Evolutionary conservation across 169 alveolate genomes (phyloP).

Genomic region (Sarcocystis neurona): DNA sequence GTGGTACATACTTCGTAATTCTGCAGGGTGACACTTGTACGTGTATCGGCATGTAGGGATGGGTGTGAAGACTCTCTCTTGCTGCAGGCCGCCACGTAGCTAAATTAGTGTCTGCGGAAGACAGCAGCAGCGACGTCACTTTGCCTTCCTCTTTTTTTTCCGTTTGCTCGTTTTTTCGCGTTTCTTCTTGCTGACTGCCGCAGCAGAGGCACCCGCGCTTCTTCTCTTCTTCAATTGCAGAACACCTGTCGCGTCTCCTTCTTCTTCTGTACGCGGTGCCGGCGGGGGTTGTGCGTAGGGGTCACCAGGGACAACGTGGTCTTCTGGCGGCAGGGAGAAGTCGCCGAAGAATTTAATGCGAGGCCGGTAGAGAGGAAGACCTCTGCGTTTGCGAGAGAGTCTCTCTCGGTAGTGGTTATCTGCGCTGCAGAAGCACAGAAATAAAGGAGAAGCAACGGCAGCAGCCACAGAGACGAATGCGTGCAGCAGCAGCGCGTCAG

Average conservation of each 20-base stretch:
- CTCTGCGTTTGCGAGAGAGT: neutral
- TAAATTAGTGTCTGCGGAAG: neutral
- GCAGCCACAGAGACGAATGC: neutral
- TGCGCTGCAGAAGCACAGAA: neutral
- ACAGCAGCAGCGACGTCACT: too few relatives aligned
- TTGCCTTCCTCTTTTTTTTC: slow-evolving; percentile 20
- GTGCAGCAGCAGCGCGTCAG: too few relatives aligned
- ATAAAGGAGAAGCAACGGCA: neutral
- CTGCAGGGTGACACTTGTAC: neutral
- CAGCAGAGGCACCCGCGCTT: too few relatives aligned
- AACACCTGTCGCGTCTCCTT: too few relatives aligned
- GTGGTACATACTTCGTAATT: too few relatives aligned
- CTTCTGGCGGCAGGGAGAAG: neutral
- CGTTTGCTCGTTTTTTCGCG: neutral
- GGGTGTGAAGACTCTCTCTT: neutral
- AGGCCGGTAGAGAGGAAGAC: slow-evolving; percentile 10
- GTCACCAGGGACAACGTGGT: neutral
- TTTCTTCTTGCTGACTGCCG: neutral
- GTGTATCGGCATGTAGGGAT: neutral
- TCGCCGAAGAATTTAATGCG: slow-evolving; percentile 8
- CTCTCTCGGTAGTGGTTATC: slow-evolving; percentile 17
- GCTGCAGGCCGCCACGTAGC: neutral
- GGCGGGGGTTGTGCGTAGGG: neutral
- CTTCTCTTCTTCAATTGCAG: too few relatives aligned
- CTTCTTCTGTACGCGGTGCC: neutral